Conservation (phyloP, 257 asterid species). For the Ocimum tenuiflorum region DNA sequence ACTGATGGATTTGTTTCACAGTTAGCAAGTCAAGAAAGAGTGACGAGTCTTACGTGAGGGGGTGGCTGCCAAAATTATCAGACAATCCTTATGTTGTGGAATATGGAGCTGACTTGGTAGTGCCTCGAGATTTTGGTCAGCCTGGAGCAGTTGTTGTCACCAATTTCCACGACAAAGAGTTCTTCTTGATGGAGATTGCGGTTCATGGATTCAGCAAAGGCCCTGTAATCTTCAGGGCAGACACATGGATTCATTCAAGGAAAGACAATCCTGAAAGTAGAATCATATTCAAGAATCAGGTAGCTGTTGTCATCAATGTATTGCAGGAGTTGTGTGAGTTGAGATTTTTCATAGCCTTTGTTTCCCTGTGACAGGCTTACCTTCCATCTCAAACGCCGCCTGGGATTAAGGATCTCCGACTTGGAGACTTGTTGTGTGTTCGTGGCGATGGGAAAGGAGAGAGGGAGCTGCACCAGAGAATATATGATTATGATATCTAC, state of each 20-base stretch:
- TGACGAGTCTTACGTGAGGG: slow-evolving; percentile 65
- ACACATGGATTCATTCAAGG: slow-evolving; percentile 85
- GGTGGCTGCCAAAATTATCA: slow-evolving; percentile 62
- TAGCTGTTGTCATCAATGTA: no score
- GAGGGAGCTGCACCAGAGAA: slow-evolving; percentile 67
- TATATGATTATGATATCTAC: slow-evolving; percentile 74
- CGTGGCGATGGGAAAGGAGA: slow-evolving; percentile 65
- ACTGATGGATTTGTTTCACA: slow-evolving; percentile 14
- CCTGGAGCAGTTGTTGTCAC: slow-evolving; percentile 77
- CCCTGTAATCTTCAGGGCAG: slow-evolving; percentile 58
- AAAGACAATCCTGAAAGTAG: slow-evolving; percentile 69
- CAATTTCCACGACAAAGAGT: slow-evolving; percentile 73
- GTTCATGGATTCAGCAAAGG: slow-evolving; percentile 61
- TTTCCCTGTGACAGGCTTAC: slow-evolving; percentile 45
- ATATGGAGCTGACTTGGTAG: slow-evolving; percentile 56
- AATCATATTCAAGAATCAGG: slow-evolving; percentile 77
- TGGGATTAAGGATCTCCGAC: slow-evolving; percentile 73
- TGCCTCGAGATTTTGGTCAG: slow-evolving; percentile 67
- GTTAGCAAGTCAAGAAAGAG: slow-evolving; percentile 61
- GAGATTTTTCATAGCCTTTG: not conserved
- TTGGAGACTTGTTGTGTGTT: slow-evolving; percentile 51
- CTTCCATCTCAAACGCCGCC: slow-evolving; percentile 80
- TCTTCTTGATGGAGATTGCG: slow-evolving; percentile 63
- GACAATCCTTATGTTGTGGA: slow-evolving; percentile 54
- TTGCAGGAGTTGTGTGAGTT: not conserved